Base-by-base conservation (phyloP, 2,329 filamentous ascomycete species). In the Apiospora koreana region DNA sequence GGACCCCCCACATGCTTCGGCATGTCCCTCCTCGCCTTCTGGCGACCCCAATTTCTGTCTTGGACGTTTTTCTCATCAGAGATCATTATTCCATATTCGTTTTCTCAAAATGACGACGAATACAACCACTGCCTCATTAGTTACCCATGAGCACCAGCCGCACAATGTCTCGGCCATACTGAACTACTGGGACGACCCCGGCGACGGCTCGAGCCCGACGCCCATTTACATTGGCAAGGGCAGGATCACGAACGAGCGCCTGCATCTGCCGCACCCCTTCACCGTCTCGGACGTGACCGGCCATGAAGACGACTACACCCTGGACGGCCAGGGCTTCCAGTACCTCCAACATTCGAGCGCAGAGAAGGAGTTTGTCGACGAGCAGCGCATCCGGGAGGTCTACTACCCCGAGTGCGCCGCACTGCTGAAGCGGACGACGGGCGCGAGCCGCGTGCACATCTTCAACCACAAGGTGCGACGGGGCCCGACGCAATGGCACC, bases 351-450 rank as follows among this genome's bases (percentile, higher is more conserved):
- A 80, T 45, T 62, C 72, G 0, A 76, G 78, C 1, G 0, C 12
- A 6, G 81, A 83, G 75, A 81, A 80, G 71, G 78, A 81, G 43
- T 84, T 84, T 69, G 3, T 74, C 1, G 87, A 92, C 74, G 89
- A 93, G 68, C 86, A 86, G 1, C 84, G 85, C 46, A 91, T 95
- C 79, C 86, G 89, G 77, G 77, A 82, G 2, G 83, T 86, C 6
- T 95, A 94, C 81, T 95, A 95, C 79, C 87, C 91, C 0, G 92
- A 94, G 77, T 88, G 93, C 4, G 90, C 93, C 77, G 81, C 88
- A 66, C 79, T 94, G 23, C 79, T 94, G 0, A 91, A 91, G 70
- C 86, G 89, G 4, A 85, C 78, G 91, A 89, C 88, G 10, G 87
- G 87, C 2, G 87, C 84, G 2, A 74, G 74, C 14, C 82, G 83